Evolutionary conservation across 331 rosid species (phyloP).

Genomic region (Acacia pycnantha): DNA sequence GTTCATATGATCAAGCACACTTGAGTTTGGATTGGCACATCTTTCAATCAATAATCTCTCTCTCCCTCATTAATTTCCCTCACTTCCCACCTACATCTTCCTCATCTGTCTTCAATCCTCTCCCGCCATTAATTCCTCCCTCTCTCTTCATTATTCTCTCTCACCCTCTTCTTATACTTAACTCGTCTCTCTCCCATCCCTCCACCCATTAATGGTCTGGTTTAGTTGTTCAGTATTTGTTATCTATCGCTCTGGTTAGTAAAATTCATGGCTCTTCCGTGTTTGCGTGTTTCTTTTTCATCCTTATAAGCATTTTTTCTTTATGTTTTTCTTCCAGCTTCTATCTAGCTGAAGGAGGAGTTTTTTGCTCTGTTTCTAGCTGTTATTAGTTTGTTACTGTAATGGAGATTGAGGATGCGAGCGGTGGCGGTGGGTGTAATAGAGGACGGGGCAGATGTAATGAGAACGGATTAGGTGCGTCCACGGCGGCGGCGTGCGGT

Average conservation of each 20-base stretch:
- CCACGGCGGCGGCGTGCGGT: neutral
- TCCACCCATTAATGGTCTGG: constrained; percentile 25
- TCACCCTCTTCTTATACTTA: constrained; percentile 19
- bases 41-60: constrained; percentile 12
- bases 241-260: neutral
- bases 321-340: neutral
- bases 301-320: neutral
- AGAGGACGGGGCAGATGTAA: neutral
- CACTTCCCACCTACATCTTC: constrained; percentile 43
- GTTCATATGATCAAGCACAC: neutral
- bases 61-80: constrained; percentile 39
- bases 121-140: constrained; percentile 27
- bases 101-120: constrained; percentile 25
- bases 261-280: neutral
- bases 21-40: neutral
- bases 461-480: neutral
- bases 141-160: constrained; percentile 48
- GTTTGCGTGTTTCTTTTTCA: neutral
- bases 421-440: constrained; percentile 5
- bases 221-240: constrained; percentile 54
- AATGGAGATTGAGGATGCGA: constrained; percentile 50
- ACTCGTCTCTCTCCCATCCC: neutral
- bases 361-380: neutral
- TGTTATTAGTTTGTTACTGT: neutral
- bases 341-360: constrained; percentile 4